phyloP scores from a whole-genome alignment of 805 yeast genomes.

The Kurtzmaniella fragi region DNA sequence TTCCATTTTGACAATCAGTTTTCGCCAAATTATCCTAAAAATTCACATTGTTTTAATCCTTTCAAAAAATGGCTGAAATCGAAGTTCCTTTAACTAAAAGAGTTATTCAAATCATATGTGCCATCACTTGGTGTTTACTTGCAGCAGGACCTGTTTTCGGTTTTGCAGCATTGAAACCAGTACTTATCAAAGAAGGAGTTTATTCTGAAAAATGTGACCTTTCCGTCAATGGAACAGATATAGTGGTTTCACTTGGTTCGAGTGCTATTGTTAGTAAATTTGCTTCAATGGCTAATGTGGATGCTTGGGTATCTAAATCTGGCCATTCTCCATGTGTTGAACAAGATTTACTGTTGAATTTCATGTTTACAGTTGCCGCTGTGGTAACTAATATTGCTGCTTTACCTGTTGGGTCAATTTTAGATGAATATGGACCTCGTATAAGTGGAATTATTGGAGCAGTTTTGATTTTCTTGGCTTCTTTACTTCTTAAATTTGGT shows the following conservation, averaged over 20 bases:
- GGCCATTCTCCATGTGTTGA: slow-evolving; percentile 46
- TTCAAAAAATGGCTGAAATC: slow-evolving; percentile 4
- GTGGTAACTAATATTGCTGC: slow-evolving; percentile 83
- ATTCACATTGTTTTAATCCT: too few relatives aligned
- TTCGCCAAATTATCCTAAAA: too few relatives aligned
- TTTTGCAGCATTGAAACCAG: slow-evolving; percentile 89
- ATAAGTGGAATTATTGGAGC: slow-evolving; percentile 75
- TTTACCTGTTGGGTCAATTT: slow-evolving; percentile 70
- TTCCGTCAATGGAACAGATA: background rate
- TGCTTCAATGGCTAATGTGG: slow-evolving; percentile 1
- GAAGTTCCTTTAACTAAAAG: slow-evolving; percentile 18
- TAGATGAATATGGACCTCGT: slow-evolving; percentile 79
- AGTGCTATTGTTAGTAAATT: slow-evolving; percentile 1
- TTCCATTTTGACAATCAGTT: too few relatives aligned
- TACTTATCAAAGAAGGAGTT: slow-evolving; percentile 71
- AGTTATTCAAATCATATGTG: slow-evolving; percentile 59
- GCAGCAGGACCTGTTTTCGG: slow-evolving; percentile 96
- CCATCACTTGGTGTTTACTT: slow-evolving; percentile 79
- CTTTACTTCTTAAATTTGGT: slow-evolving; percentile 43
- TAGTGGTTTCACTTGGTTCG: slow-evolving; percentile 2
- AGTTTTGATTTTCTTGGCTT: slow-evolving; percentile 50
- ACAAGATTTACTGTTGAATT: slow-evolving; percentile 81
- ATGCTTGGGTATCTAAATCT: slow-evolving; percentile 3
- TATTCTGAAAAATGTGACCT: slow-evolving; percentile 57
- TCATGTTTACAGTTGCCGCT: slow-evolving; percentile 82